Evolutionary conservation across 768 basidiomycete species (phyloP), one percentile per base, ranked within the genome.

Genomic region (Boletus vinaceobasis): DNA sequence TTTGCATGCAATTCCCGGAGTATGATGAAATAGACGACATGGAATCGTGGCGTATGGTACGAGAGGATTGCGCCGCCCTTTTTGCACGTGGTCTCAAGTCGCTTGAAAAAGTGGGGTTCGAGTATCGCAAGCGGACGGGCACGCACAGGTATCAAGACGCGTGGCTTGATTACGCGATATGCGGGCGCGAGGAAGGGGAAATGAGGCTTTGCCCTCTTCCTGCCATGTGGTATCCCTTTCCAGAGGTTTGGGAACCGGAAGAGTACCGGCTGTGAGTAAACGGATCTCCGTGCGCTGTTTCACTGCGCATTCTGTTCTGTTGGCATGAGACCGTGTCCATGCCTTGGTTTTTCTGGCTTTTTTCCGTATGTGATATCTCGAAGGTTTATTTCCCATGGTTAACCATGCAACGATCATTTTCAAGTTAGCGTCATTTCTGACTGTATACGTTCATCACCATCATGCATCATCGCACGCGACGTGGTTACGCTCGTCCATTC

Each of bases 1-100:
- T 72, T 4, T 73, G 71, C 60, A 65, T 73, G 60, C 71, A 72
- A 53, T 72, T 72, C 58, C 72, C 71, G 0, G 71, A 72, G 35
- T 72, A 69, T 39, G 71, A 72, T 39, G 65, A 64, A 48, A 54
- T 60, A 11, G 69, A 71, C 15, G 69, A 69, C 53, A 47, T 62
- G 46, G 69, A 68, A 52, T 70, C 69, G 0, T 73, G 72, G 72
- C 65, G 65, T 31, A 63, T 59, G 29, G 47, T 60, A 37, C 65
- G 71, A 27, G 55, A 59, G 31, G 68, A 72, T 1, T 67, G 56
- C 43, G 71, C 71, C 31, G 36, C 52, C 38, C 43, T 67, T 51
- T 69, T 72, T 55, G 71, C 69, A 59, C 60, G 44, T 55, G 61
- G 58, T 10, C 44, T 72, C 54, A 73, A 72, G 52, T 63, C 67